phyloP scores from a whole-genome alignment of 345 rosid species.

The Eucalyptus leucophloia region DNA sequence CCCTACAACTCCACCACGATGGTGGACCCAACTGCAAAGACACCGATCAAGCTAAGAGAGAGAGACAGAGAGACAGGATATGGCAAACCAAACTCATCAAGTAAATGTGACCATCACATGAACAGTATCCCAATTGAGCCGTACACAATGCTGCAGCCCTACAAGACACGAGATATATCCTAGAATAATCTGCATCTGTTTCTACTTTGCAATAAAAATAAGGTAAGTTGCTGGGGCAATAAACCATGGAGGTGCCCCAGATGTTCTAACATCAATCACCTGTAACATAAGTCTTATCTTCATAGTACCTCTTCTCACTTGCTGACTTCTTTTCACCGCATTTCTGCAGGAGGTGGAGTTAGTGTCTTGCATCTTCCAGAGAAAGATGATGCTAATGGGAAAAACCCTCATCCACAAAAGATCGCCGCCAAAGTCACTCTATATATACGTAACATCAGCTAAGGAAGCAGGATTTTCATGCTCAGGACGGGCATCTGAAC shows the following conservation, averaged over 20 bases:
- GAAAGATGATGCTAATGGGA: background rate
- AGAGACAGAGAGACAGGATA: background rate
- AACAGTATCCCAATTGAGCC: background rate
- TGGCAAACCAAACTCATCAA: background rate
- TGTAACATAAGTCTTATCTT: conserved; percentile 30
- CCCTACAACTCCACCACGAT: background rate
- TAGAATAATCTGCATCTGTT: background rate
- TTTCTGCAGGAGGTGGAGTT: conserved; percentile 21
- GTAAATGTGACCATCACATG: background rate
- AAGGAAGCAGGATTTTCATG: background rate
- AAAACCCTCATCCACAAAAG: background rate
- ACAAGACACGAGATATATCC: background rate
- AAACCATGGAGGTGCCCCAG: background rate
- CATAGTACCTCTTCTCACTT: conserved; percentile 54
- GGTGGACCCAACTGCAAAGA: background rate
- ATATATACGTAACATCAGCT: background rate
- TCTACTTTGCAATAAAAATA: background rate
- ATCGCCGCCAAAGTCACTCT: background rate
- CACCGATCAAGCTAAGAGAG: background rate
- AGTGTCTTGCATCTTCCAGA: background rate
- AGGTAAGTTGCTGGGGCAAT: background rate
- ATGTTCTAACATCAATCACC: conserved; percentile 21
- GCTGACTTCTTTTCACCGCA: conserved; percentile 56
- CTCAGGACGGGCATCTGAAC: background rate
- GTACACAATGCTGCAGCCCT: background rate